Conservation (phyloP, 768 basidiomycete species). For the Tulasnella sp. region DNA sequence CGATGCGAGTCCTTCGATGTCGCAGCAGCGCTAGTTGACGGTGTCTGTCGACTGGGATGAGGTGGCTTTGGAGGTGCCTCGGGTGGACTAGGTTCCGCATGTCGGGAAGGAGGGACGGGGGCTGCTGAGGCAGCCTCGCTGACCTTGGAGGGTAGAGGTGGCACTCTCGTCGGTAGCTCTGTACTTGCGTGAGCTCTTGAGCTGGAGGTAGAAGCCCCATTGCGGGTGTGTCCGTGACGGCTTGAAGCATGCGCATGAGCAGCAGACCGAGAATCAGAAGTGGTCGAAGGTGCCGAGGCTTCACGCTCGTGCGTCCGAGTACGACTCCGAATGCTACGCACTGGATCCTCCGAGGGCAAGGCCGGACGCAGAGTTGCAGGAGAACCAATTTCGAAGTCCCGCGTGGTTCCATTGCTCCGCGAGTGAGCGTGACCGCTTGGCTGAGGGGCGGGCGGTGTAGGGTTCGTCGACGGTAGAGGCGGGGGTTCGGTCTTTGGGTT, state of each 20-base stretch:
- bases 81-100: background rate
- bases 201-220: background rate
- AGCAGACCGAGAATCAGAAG: background rate
- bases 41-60: background rate
- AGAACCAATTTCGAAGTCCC: background rate
- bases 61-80: background rate
- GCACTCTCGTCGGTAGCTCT: background rate
- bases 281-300: background rate
- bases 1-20: background rate
- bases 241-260: background rate
- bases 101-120: background rate
- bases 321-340: background rate
- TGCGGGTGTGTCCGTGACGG: background rate
- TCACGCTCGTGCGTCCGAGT: background rate
- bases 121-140: background rate
- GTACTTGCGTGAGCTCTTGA: background rate
- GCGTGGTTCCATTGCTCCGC: background rate
- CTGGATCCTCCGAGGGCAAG: background rate
- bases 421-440: background rate
- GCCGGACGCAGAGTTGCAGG: background rate
- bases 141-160: background rate
- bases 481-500: background rate
- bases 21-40: background rate
- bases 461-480: background rate
- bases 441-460: background rate